phyloP scores from a whole-genome alignment of 2,329 filamentous ascomycete species.

The Penicillium sp. region DNA sequence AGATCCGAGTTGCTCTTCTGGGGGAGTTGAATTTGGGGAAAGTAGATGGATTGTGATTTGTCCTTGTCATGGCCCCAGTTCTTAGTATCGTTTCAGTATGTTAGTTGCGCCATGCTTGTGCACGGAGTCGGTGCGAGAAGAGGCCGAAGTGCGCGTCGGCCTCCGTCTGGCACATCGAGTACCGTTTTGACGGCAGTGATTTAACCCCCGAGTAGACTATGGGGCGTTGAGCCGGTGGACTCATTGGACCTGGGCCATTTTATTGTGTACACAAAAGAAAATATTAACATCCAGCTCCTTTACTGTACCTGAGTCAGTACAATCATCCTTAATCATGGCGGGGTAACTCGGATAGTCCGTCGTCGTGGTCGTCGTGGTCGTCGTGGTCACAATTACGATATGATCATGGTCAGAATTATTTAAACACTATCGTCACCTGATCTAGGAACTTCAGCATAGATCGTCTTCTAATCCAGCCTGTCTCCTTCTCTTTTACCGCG shows the following conservation, averaged over 20 bases:
- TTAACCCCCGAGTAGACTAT: neutral
- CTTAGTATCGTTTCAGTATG: neutral
- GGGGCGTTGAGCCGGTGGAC: neutral
- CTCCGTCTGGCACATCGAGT: neutral
- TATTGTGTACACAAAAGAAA: neutral
- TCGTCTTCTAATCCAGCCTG: neutral
- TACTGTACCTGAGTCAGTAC: neutral
- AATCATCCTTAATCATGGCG: neutral
- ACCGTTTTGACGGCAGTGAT: neutral
- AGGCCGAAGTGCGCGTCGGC: neutral
- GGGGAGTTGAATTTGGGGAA: neutral
- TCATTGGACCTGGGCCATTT: neutral
- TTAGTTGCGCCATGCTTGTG: neutral
- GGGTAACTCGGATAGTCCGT: conserved; percentile 4
- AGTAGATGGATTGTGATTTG: neutral
- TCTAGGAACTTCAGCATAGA: neutral
- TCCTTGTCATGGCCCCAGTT: neutral
- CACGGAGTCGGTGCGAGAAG: conserved; percentile 7
- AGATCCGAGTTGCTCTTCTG: conserved; percentile 26
- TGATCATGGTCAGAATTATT: neutral
- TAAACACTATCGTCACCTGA: neutral
- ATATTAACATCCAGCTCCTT: neutral
- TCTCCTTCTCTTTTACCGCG: no score
- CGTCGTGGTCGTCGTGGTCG: no score
- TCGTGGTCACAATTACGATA: neutral